Percentiles rank a stretch among this genome's conserved stretches.
Conservation (phyloP, 139 green algal species). For the Chlorella sp. region DNA sequence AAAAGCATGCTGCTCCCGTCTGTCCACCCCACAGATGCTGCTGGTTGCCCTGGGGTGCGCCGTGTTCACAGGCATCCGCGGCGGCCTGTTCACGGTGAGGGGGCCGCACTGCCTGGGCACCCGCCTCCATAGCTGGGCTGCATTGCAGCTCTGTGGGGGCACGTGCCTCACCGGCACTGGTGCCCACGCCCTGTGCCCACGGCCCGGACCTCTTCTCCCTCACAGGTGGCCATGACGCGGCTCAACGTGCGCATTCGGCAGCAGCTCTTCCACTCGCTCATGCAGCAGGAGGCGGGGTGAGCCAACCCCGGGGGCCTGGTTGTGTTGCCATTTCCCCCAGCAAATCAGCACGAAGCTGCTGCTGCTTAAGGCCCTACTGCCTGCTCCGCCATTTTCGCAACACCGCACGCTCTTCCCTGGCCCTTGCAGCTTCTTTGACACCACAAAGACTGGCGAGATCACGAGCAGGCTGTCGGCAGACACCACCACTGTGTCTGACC, state of each 20-base stretch:
- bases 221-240: slow-evolving; percentile 42
- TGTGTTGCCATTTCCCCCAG: too few relatives aligned
- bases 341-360: too few relatives aligned
- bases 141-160: too few relatives aligned
- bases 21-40: slow-evolving; percentile 48
- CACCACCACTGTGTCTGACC: slow-evolving; percentile 78
- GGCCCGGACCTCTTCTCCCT: background rate
- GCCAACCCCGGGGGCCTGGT: too few relatives aligned
- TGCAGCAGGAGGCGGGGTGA: slow-evolving; percentile 14
- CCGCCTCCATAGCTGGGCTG: too few relatives aligned
- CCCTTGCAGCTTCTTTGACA: slow-evolving; percentile 85
- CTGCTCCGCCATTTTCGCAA: too few relatives aligned
- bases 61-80: slow-evolving; percentile 75
- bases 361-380: too few relatives aligned
- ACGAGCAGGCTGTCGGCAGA: slow-evolving; percentile 73
- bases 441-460: slow-evolving; percentile 65
- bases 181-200: background rate
- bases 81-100: slow-evolving; percentile 75
- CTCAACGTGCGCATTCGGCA: slow-evolving; percentile 63
- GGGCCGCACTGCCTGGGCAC: too few relatives aligned
- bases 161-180: too few relatives aligned
- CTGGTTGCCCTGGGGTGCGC: slow-evolving; percentile 61
- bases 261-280: slow-evolving; percentile 37
- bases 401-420: slow-evolving; percentile 7
- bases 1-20: too few relatives aligned